phyloP scores from a whole-genome alignment of 805 yeast genomes.

The Metschnikowia aberdeeniae region DNA sequence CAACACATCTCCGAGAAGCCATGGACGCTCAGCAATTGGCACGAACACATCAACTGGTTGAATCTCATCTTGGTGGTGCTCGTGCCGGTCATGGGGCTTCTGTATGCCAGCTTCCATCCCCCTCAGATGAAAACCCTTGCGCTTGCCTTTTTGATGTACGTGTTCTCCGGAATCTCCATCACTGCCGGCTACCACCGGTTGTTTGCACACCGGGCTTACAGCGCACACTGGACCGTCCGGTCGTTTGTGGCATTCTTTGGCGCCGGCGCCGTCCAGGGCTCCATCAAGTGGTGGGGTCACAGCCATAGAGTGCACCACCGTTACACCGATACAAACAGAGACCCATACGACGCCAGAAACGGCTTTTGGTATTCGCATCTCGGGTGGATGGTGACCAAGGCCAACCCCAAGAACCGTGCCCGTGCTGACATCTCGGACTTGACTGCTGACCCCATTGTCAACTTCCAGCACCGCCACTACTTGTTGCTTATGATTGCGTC shows the following conservation, averaged over 20 bases:
- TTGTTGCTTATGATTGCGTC: slow-evolving; percentile 52
- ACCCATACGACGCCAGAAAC: slow-evolving; percentile 80
- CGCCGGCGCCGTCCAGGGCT: slow-evolving; percentile 80
- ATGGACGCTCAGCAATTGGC: slow-evolving; percentile 72
- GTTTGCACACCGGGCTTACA: slow-evolving; percentile 73
- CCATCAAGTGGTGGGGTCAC: slow-evolving; percentile 88
- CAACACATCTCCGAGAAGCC: slow-evolving; percentile 73
- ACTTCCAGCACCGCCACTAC: slow-evolving; percentile 81
- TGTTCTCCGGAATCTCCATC: slow-evolving; percentile 65
- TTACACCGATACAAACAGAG: slow-evolving; percentile 78
- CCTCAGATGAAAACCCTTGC: slow-evolving; percentile 49
- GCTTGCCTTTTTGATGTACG: slow-evolving; percentile 52
- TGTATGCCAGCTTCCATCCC: slow-evolving; percentile 42
- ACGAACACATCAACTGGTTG: slow-evolving; percentile 74
- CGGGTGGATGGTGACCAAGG: slow-evolving; percentile 81
- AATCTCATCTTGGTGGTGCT: slow-evolving; percentile 61
- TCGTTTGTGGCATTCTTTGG: slow-evolving; percentile 72
- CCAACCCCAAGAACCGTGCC: slow-evolving; percentile 79
- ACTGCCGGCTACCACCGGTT: slow-evolving; percentile 84
- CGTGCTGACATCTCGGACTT: slow-evolving; percentile 79
- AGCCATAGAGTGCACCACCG: slow-evolving; percentile 83
- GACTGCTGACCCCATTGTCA: slow-evolving; percentile 71
- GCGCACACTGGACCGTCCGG: slow-evolving; percentile 57
- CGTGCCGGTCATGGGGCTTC: slow-evolving; percentile 55
- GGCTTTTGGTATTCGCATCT: slow-evolving; percentile 83